Percentiles rank a stretch among this genome's conserved stretches.
Evolutionary conservation across 225 moss, liverwort and hornwort genomes (phyloP).

Genomic region (Sphagnum contortum): DNA sequence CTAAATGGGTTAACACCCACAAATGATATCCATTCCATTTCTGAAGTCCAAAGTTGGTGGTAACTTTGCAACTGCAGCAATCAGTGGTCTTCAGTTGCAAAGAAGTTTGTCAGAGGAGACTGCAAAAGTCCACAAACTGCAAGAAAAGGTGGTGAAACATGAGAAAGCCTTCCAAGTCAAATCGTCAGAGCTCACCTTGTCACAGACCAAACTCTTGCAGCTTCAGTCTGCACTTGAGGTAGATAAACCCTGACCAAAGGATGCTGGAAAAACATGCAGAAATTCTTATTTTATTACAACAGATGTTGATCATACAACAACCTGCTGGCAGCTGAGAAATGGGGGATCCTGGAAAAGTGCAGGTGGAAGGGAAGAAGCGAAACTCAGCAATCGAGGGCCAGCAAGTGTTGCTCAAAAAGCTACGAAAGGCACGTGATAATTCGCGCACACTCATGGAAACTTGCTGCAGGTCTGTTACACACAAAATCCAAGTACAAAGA

Average conservation of each 20-base stretch:
- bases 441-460: constrained; percentile 31
- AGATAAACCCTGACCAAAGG: background rate
- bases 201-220: constrained; percentile 38
- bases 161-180: constrained; percentile 41
- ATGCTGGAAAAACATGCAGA: background rate
- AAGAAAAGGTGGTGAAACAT: constrained; percentile 37
- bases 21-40: constrained; percentile 1
- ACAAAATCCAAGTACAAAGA: background rate
- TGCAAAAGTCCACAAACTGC: constrained; percentile 50
- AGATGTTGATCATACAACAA: constrained; percentile 10
- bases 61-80: constrained; percentile 20
- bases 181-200: constrained; percentile 35
- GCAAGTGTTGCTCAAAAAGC: constrained; percentile 57
- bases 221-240: constrained; percentile 59
- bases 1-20: background rate
- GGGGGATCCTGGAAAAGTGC: too few relatives aligned
- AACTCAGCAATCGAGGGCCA: constrained; percentile 51
- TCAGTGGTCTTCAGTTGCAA: constrained; percentile 64
- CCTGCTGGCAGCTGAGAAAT: too few relatives aligned
- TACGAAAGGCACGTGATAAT: constrained; percentile 56
- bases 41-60: background rate
- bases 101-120: constrained; percentile 45
- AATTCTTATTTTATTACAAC: constrained; percentile 1
- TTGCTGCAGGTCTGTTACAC: constrained; percentile 20
- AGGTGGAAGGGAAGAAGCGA: constrained; percentile 61